A percentile compares a stretch with the other conserved stretches of the same genome.
Conservation (phyloP, 2,329 filamentous ascomycete genomes). For the Dactylellina leptospora region DNA sequence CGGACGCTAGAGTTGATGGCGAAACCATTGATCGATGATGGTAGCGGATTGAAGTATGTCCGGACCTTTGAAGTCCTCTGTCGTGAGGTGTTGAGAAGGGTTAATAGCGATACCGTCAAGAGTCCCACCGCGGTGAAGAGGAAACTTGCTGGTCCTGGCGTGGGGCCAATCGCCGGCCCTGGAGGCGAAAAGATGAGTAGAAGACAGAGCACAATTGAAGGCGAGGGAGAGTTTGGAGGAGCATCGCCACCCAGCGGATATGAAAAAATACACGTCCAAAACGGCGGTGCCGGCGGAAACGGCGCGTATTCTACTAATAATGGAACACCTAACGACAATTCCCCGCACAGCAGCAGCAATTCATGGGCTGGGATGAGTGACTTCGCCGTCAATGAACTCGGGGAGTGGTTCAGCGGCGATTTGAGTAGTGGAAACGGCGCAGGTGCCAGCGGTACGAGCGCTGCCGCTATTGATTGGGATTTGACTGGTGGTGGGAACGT, state of each 20-base stretch:
- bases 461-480: conserved; percentile 45
- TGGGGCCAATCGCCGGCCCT: not conserved
- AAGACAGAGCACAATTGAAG: conserved; percentile 46
- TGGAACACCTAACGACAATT: conserved; percentile 50
- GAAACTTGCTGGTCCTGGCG: conserved; percentile 18
- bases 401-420: conserved; percentile 49
- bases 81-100: conserved; percentile 40
- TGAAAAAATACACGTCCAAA: conserved; percentile 52
- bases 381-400: conserved; percentile 42
- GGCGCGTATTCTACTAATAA: conserved; percentile 22
- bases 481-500: conserved; percentile 42
- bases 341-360: conserved; percentile 44
- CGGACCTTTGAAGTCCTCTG: conserved; percentile 52
- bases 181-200: conserved; percentile 36
- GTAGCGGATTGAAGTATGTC: conserved; percentile 48
- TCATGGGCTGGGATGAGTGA: conserved; percentile 46
- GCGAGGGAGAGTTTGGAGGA: conserved; percentile 48
- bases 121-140: conserved; percentile 35
- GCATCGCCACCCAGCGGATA: conserved; percentile 50
- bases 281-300: conserved; percentile 10
- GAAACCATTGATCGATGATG: conserved; percentile 48
- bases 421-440: conserved; percentile 10
- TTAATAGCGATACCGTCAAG: conserved; percentile 32
- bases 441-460: not conserved
- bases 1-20: conserved; percentile 51